Base-by-base conservation (phyloP, 306 rosid genomes). In the Trifolium fragiferum region DNA sequence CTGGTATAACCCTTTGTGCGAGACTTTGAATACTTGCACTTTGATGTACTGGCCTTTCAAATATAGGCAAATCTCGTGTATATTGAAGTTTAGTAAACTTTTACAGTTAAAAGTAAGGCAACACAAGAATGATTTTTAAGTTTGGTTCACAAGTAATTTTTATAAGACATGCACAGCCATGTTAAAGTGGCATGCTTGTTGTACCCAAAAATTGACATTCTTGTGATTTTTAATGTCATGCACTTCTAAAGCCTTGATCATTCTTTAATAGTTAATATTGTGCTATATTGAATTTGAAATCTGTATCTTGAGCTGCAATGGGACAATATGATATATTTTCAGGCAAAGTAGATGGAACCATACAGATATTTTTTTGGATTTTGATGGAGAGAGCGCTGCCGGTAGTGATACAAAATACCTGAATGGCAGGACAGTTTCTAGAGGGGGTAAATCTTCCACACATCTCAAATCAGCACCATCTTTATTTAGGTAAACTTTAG, bases 341-440 rank as follows among this genome's bases (percentile, higher is more conserved):
- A 20, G 98, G 93, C 82, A 66, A 55, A 91, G 97, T 67, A 81
- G 78, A 73, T 91, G 97, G 97, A 91, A 93, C 83, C 92, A 93
- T 75, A 84, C 98, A 11, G 84, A 70, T 14, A 47, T 93, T 15
- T 93, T 91, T 78, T 93, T 94, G 21, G 96, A 89, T 75, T 78
- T 87, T 69, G 89, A 86, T 25, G 96, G 81, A 11, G 97, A 91
- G 63, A 78, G 78, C 6, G 82, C 77, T 53, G 84, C 77, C 53
- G 77, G 76, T 21, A 86, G 91, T 76, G 85, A 76, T 77, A 81
- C 67, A 38, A 91, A 86, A 25, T 77, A 84, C 79, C 66, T 80
- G 84, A 84, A 83, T 16, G 63, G 76, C 73, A 78, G 68, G 72
- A 70, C 86, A 55, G 80, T 69, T 63, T 76, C 81, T 46, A 70